phyloP scores from a whole-genome alignment of 2,329 filamentous ascomycete species.

The Rutstroemia sp. region DNA sequence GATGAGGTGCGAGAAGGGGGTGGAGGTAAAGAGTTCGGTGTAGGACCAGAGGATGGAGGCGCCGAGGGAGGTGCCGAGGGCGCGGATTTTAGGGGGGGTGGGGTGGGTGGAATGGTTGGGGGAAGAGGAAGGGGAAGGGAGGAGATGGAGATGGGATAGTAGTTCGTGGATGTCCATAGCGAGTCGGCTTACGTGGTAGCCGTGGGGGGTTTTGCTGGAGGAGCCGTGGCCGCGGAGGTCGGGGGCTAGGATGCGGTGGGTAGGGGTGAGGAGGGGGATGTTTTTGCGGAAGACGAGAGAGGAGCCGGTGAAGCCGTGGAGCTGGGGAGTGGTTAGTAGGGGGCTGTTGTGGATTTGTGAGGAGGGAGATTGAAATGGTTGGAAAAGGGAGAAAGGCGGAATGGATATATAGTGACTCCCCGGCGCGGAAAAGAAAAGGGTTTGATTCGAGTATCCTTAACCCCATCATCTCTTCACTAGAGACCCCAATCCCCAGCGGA shows the following conservation, averaged over 20 bases:
- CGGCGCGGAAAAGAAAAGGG: too few relatives aligned
- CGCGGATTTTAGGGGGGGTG: constrained; percentile 11
- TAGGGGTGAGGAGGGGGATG: constrained; percentile 16
- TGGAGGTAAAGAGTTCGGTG: constrained; percentile 25
- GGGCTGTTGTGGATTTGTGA: not conserved
- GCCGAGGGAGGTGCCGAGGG: constrained; percentile 27
- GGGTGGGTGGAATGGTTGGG: not conserved
- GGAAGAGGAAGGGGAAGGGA: not conserved
- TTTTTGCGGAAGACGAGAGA: constrained; percentile 27
- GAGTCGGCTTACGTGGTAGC: constrained; percentile 27
- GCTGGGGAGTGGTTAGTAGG: constrained; percentile 13
- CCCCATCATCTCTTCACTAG: too few relatives aligned
- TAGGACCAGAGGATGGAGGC: constrained; percentile 29
- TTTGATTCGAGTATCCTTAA: too few relatives aligned
- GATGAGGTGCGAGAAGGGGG: constrained; percentile 23
- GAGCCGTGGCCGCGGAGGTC: constrained; percentile 28
- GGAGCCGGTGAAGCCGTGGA: constrained; percentile 30
- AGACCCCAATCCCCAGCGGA: too few relatives aligned
- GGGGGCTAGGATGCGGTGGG: constrained; percentile 24
- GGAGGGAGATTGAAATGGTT: not conserved
- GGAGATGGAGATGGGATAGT: constrained; percentile 9
- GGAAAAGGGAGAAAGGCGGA: not conserved
- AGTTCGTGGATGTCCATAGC: constrained; percentile 27
- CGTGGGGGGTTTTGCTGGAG: constrained; percentile 23
- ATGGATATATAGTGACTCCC: too few relatives aligned